A percentile compares a stretch with the other conserved stretches of the same genome.
These are phyloP conservation scores for Tuber microsphaerosporum DNA, from an alignment of 495 filamentous ascomycete genomes.

Conservation along the genomic window DNA sequence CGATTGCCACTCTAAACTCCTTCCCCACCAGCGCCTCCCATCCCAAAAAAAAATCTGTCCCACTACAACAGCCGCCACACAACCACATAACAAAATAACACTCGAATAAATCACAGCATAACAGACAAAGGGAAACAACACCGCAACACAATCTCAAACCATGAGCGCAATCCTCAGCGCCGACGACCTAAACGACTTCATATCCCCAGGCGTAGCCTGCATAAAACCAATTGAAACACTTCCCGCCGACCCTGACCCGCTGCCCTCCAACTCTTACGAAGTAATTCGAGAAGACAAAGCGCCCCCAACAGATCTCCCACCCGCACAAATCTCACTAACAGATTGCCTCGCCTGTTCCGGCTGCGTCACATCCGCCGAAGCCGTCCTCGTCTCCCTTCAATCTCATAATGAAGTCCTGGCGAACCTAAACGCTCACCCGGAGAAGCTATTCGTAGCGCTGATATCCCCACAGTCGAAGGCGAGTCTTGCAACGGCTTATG, in stretches of 20 bases:
- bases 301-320: constrained; percentile 43
- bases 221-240: constrained; percentile 95
- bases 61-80: not conserved
- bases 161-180: constrained; percentile 97
- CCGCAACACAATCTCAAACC: constrained; percentile 31
- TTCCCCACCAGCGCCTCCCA: not conserved
- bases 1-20: not conserved
- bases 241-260: constrained; percentile 20
- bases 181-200: constrained; percentile 98
- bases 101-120: not conserved
- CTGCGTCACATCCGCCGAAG: constrained; percentile 94
- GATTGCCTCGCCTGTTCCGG: constrained; percentile 97
- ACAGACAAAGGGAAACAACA: not conserved
- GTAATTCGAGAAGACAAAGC: constrained; percentile 84
- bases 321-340: constrained; percentile 88
- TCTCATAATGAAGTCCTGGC: constrained; percentile 84
- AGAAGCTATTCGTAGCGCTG: constrained; percentile 60
- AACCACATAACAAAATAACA: not conserved
- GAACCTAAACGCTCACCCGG: constrained; percentile 56
- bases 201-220: constrained; percentile 91
- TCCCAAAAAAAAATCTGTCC: not conserved
- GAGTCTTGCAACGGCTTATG: constrained; percentile 73
- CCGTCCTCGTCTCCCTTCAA: constrained; percentile 85
- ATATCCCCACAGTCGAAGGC: constrained; percentile 85
- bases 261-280: constrained; percentile 63